phyloP scores from a whole-genome alignment of 148 eudicot species.

The Cornus kousa region DNA sequence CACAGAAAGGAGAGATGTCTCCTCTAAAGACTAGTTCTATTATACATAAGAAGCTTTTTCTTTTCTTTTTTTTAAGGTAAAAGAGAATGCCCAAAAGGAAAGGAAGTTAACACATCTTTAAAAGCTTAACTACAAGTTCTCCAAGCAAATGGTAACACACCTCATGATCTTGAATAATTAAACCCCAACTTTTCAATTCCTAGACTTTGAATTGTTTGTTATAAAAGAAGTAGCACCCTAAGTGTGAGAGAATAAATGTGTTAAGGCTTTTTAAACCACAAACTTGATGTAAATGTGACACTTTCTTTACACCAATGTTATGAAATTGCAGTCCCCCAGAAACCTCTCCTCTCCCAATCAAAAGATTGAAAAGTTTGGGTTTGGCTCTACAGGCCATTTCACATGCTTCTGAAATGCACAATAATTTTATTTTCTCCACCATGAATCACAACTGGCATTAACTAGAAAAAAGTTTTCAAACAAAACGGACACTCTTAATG shows the following conservation, averaged over 20 bases:
- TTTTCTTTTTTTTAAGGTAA: no score
- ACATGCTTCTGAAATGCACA: neutral
- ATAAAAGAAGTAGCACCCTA: neutral
- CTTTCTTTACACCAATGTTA: no score
- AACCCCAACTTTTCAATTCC: neutral
- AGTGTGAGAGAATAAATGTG: neutral
- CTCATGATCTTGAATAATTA: neutral
- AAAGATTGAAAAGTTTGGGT: no score
- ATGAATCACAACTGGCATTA: neutral
- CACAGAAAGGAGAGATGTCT: neutral
- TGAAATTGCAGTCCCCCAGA: no score
- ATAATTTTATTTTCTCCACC: neutral
- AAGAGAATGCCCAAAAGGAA: no score
- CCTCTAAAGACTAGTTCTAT: neutral
- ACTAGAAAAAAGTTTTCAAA: neutral
- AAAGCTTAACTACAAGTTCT: neutral
- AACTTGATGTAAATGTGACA: neutral
- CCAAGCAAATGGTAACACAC: neutral
- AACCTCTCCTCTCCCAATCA: no score
- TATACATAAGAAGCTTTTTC: neutral
- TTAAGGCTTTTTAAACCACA: neutral
- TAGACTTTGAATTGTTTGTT: neutral
- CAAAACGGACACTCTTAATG: neutral
- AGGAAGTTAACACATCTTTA: neutral
- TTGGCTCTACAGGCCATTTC: no score